Conservation (phyloP, 2,329 filamentous ascomycete genomes). For the Hypoxylon sp. region DNA sequence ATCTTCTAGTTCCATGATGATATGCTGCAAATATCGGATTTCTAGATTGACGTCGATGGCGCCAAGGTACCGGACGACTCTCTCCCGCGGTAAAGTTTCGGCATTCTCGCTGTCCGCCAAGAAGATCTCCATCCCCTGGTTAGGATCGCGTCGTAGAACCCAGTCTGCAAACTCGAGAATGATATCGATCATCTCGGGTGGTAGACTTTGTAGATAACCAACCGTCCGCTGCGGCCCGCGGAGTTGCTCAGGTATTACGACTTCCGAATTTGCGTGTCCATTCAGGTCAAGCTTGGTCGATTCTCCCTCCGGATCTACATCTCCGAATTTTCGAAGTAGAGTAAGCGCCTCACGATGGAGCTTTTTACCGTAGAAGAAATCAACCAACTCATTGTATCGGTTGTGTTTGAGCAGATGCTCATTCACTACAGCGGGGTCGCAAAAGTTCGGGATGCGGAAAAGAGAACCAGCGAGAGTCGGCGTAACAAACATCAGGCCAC, state of each 20-base stretch:
- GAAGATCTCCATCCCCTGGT: slow-evolving; percentile 92
- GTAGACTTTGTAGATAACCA: slow-evolving; percentile 89
- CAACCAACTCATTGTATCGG: slow-evolving; percentile 93
- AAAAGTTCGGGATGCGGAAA: slow-evolving; percentile 97
- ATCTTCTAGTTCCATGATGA: slow-evolving; percentile 90
- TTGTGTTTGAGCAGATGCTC: slow-evolving; percentile 90
- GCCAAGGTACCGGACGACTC: slow-evolving; percentile 81
- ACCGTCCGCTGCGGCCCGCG: slow-evolving; percentile 88
- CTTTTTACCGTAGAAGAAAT: slow-evolving; percentile 96
- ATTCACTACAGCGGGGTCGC: slow-evolving; percentile 94
- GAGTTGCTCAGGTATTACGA: slow-evolving; percentile 62
- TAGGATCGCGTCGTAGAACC: slow-evolving; percentile 81
- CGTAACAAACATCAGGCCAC: slow-evolving; percentile 92
- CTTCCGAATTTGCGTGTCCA: slow-evolving; percentile 50
- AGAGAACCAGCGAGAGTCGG: slow-evolving; percentile 88
- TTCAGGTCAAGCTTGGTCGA: slow-evolving; percentile 56
- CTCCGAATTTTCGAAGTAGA: slow-evolving; percentile 84
- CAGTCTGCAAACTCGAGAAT: slow-evolving; percentile 93
- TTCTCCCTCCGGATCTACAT: slow-evolving; percentile 56
- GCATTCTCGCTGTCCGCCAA: slow-evolving; percentile 94
- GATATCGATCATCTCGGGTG: slow-evolving; percentile 89
- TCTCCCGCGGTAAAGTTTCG: slow-evolving; percentile 85
- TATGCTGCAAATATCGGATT: slow-evolving; percentile 88
- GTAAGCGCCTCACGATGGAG: slow-evolving; percentile 90
- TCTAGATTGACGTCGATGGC: slow-evolving; percentile 79